Base-by-base conservation (phyloP, 345 rosid species). In the Lenwebbia sp. region DNA sequence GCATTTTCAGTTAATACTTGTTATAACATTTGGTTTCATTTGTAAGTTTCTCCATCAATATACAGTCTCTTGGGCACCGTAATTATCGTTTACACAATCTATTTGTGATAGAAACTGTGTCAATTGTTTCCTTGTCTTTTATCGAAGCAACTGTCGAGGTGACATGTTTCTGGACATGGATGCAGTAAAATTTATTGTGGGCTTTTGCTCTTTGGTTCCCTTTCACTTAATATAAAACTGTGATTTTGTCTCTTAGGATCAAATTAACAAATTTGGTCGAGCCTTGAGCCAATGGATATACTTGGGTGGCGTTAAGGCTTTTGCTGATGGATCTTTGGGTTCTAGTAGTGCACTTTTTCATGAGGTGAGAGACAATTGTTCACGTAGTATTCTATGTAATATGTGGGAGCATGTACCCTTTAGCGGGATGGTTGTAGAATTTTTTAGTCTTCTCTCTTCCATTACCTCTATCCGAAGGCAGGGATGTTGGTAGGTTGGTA, bases 271-370 rank as follows among this genome's bases (percentile, higher is more conserved):
- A 86, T 85, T 82, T 85, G 98, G 98, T 52, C 86, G 40, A 62
- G 87, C 86, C 57, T 54, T 95, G 76, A 96, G 98, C 84, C 89
- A 93, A 82, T 90, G 97, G 97, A 87, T 95, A 86, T 95, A 96
- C 87, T 90, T 94, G 84, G 97, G 99, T 83, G 99, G 99, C 53
- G 95, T 97, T 86, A 95, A 97, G 93, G 98, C 96, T 62, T 97
- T 95, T 90, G 92, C 93, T 75, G 99, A 97, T 92, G 99, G 99
- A 52, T 95, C 99, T 88, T 86, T 95, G 85, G 98, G 98, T 83
- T 94, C 98, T 51, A 93, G 90, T 65, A 95, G 98, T 90, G 99
- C 98, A 86, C 96, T 95, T n/a, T 93, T 97, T 86, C 85, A 92
- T 85, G 97, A 95, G 95, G 98, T 96, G 86, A 91, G 89, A 84